Conservation (phyloP, 2,329 filamentous ascomycete species). For the Plenodomus tracheiphilus region DNA sequence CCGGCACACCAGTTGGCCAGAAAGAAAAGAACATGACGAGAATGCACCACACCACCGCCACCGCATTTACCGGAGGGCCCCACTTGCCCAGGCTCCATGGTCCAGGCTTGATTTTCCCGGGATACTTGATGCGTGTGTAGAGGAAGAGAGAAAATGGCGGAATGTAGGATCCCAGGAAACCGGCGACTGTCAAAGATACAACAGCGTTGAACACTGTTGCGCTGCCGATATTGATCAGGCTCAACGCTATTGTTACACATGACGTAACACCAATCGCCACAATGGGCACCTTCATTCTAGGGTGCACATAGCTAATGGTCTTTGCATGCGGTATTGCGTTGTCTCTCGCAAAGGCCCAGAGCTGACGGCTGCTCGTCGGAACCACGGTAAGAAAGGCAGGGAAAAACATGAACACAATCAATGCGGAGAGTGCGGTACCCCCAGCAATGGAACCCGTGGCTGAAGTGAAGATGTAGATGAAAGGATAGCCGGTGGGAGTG, state of each 20-base stretch:
- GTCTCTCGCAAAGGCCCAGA: constrained; percentile 28
- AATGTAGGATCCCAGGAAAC: constrained; percentile 23
- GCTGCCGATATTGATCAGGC: constrained; percentile 22
- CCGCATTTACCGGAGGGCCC: constrained; percentile 14
- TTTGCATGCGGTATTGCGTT: constrained; percentile 39
- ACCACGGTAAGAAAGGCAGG: constrained; percentile 28
- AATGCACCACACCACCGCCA: constrained; percentile 16
- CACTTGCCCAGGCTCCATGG: constrained; percentile 17
- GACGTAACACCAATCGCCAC: constrained; percentile 14
- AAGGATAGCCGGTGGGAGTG: constrained; percentile 39
- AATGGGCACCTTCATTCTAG: constrained; percentile 20
- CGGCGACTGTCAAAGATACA: constrained; percentile 19
- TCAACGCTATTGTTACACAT: constrained; percentile 8
- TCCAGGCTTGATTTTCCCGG: constrained; percentile 1
- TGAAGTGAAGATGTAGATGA: constrained; percentile 41
- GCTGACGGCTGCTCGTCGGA: constrained; percentile 29
- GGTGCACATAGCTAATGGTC: constrained; percentile 14
- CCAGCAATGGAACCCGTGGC: constrained; percentile 4
- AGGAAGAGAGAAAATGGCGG: constrained; percentile 15
- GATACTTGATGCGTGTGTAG: constrained; percentile 12
- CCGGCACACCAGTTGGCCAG: constrained; percentile 21
- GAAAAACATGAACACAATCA: constrained; percentile 3
- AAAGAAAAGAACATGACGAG: constrained; percentile 25
- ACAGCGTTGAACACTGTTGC: constrained; percentile 24
- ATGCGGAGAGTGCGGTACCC: no score